These are phyloP conservation scores for Aspergillus thermomutatus DNA, from an alignment of 2,329 filamentous ascomycete genomes.

Conservation along the genomic window DNA sequence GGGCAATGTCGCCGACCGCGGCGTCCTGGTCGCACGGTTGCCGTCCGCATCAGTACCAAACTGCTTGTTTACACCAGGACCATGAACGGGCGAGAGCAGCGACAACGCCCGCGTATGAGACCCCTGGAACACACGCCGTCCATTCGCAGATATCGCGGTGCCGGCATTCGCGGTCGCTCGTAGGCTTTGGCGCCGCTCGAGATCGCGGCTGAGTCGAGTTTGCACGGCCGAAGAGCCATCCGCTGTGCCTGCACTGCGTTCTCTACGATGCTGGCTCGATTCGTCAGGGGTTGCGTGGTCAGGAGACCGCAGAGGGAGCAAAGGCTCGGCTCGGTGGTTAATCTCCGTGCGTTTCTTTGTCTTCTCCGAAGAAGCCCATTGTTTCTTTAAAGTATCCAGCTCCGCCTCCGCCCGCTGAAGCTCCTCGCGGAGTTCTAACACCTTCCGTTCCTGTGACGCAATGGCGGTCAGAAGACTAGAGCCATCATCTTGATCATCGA, in stretches of 20 bases:
- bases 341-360: constrained; percentile 70
- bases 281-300: constrained; percentile 16
- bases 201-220: constrained; percentile 52
- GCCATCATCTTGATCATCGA: constrained; percentile 47
- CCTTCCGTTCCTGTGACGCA: constrained; percentile 84
- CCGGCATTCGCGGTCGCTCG: constrained; percentile 45
- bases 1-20: constrained; percentile 40
- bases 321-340: constrained; percentile 55
- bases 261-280: constrained; percentile 19
- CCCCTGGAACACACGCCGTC: constrained; percentile 65
- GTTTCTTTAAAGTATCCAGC: constrained; percentile 71
- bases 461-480: constrained; percentile 80
- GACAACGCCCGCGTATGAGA: constrained; percentile 69
- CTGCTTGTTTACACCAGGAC: constrained; percentile 16
- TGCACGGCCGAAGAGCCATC: constrained; percentile 25
- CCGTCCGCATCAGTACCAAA: constrained; percentile 11
- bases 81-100: constrained; percentile 64
- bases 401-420: constrained; percentile 77
- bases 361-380: constrained; percentile 76
- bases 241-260: constrained; percentile 26
- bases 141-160: constrained; percentile 34
- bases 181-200: constrained; percentile 70
- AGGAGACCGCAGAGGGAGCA: constrained; percentile 53
- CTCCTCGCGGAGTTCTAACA: constrained; percentile 88
- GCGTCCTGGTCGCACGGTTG: constrained; percentile 34